Evolutionary conservation across 2,329 filamentous ascomycete species (phyloP), one percentile per base, ranked within the genome.

Genomic region (Fusarium subglutinans): DNA sequence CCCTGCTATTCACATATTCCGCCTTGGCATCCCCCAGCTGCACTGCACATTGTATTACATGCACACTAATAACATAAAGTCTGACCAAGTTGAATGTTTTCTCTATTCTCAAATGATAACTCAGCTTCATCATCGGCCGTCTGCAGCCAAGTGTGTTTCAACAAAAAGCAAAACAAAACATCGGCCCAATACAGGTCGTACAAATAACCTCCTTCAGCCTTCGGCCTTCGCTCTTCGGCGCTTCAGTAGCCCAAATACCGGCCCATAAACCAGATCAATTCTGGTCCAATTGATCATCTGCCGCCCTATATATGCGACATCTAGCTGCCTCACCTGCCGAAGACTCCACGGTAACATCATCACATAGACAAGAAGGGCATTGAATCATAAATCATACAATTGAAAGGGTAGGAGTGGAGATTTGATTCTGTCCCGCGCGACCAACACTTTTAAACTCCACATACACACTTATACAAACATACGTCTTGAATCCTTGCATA

Each of bases 341-440:
- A 37, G 26, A 6, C 17, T 56, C 38, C 26, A 15, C 22, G 18
- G 6, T 5, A 58, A 15, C n/a, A 50, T 26, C 53, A 48, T 56
- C 28, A 63, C 40, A 37, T n/a, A 28, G 26, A 8, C 4, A 35
- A 35, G n/a, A 22, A 15, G 26, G 30, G 22, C 7, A 50, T 20
- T 50, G 40, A 53, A 41, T 56, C 45, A 5, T 60, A 58, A 54
- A 58, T 68, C 63, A 48, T 58, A 48, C 53, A 63, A 57, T 73
- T 74, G 65, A 74, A 76, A 77, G 68, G 73, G 75, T 62, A 77
- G 67, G 75, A 80, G 78, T 79, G 77, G 79, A 79, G 78, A 80
- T 80, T 80, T 68, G 70, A 74, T 76, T 75, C 44, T 72, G 69
- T 70, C 65, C 64, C 65, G 77, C 74, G 67, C 77, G 74, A 77